Evolutionary conservation across 2,329 filamentous ascomycete genomes (phyloP).

Genomic region (Aspergillus terreus): DNA sequence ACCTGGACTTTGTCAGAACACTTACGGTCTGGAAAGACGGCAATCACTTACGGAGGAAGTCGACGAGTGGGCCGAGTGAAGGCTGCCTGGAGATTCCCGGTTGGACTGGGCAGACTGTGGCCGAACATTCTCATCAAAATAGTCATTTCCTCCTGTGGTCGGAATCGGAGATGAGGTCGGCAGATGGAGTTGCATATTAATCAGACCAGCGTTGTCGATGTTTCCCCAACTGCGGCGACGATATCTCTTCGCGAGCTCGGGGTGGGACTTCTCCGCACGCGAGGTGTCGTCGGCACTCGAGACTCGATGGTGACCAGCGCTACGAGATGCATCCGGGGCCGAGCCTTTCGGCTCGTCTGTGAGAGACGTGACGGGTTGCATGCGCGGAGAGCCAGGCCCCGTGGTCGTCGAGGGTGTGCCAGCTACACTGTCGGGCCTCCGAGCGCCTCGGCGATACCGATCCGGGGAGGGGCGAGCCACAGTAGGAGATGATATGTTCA

Average conservation of each 20-base stretch:
- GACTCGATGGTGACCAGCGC: constrained; percentile 53
- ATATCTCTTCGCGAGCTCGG: constrained; percentile 71
- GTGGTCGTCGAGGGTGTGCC: constrained; percentile 12
- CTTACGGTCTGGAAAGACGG: neutral
- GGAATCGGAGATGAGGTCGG: constrained; percentile 30
- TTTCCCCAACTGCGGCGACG: constrained; percentile 79
- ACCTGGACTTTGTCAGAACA: constrained; percentile 13
- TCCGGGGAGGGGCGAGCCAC: constrained; percentile 70
- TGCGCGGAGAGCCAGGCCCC: constrained; percentile 40
- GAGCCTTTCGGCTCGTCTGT: constrained; percentile 25
- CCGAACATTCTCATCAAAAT: constrained; percentile 26
- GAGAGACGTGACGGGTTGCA: constrained; percentile 16
- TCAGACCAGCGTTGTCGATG: constrained; percentile 46
- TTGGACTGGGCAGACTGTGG: constrained; percentile 40
- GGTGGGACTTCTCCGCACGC: constrained; percentile 48
- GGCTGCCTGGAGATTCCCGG: constrained; percentile 63
- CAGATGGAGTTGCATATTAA: constrained; percentile 31
- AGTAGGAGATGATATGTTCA: constrained; percentile 47
- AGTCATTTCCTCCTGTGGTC: constrained; percentile 32
- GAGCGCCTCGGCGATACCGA: constrained; percentile 70
- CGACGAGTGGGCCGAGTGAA: constrained; percentile 50
- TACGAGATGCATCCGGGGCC: constrained; percentile 33
- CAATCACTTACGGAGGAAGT: constrained; percentile 61
- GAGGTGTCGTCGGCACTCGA: constrained; percentile 69
- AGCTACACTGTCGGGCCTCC: constrained; percentile 49